These are phyloP conservation scores for Hyaloscypha variabilis DNA, from an alignment of 495 filamentous ascomycete genomes.

Conservation along the genomic window DNA sequence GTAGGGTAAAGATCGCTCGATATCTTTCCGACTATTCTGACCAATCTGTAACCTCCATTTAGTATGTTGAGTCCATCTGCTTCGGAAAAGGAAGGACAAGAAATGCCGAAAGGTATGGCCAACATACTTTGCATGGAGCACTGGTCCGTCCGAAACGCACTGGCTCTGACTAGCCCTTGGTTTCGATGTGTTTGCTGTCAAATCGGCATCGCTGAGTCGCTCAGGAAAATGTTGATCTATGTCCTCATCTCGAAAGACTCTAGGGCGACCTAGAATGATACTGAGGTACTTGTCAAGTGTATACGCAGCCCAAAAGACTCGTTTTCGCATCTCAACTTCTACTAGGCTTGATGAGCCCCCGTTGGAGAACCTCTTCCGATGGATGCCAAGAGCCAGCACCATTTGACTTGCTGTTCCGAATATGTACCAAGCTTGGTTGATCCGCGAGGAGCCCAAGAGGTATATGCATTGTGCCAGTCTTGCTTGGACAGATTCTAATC, in stretches of 20 bases:
- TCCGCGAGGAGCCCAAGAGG: slow-evolving; percentile 37
- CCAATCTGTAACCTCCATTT: slow-evolving; percentile 38
- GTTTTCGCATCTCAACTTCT: slow-evolving; percentile 36
- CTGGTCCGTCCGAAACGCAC: slow-evolving; percentile 9
- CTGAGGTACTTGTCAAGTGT: slow-evolving; percentile 60
- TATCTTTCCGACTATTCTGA: slow-evolving; percentile 41
- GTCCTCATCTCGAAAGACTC: slow-evolving; percentile 53
- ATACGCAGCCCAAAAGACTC: slow-evolving; percentile 60
- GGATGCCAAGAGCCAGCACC: slow-evolving; percentile 37
- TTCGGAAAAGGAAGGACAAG: neutral
- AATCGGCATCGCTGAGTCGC: slow-evolving; percentile 53
- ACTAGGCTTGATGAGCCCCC: neutral
- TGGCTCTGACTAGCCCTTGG: neutral
- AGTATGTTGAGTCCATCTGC: neutral
- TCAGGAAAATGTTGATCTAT: slow-evolving; percentile 57
- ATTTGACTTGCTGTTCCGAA: slow-evolving; percentile 43
- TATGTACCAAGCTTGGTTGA: slow-evolving; percentile 42
- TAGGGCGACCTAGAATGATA: slow-evolving; percentile 55
- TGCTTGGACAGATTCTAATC: slow-evolving; percentile 40
- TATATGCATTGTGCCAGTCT: slow-evolving; percentile 41
- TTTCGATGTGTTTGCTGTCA: slow-evolving; percentile 47
- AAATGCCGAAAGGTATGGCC: slow-evolving; percentile 8
- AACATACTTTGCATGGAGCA: slow-evolving; percentile 13
- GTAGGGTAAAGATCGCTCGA: slow-evolving; percentile 52
- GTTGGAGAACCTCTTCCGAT: slow-evolving; percentile 25